phyloP scores from a whole-genome alignment of 257 asterid genomes.

The Petunia secreta region DNA sequence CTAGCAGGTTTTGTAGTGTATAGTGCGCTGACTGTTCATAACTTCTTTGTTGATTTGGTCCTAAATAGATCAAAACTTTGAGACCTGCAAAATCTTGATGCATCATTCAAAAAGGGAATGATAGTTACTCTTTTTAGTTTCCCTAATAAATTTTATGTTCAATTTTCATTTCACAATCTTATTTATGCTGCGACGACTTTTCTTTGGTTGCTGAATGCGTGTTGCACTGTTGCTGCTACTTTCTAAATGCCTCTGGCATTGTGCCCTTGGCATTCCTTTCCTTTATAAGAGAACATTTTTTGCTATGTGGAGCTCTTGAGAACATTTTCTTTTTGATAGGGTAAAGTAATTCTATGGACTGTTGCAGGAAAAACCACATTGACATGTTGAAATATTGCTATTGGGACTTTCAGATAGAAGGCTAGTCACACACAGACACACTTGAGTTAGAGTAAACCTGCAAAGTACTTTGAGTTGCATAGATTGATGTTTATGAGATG shows the following conservation, averaged over 20 bases:
- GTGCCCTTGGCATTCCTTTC: background rate
- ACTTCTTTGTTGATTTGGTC: constrained; percentile 4
- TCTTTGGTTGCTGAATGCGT: constrained; percentile 9
- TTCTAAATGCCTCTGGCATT: background rate
- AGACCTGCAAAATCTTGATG: background rate
- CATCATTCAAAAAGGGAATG: background rate
- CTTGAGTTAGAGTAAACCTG: background rate
- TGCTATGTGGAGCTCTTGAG: background rate
- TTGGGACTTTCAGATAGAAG: background rate
- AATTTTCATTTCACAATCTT: background rate
- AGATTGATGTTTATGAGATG: background rate
- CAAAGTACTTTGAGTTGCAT: constrained; percentile 4
- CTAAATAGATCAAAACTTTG: background rate
- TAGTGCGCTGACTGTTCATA: constrained; percentile 18
- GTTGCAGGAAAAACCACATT: background rate
- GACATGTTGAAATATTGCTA: background rate
- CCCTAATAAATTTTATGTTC: constrained; percentile 12
- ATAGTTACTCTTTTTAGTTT: background rate
- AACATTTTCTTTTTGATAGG: constrained; percentile 4
- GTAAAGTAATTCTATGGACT: background rate
- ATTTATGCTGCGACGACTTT: background rate
- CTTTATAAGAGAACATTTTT: constrained; percentile 1
- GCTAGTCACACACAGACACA: background rate
- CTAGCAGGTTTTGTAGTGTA: constrained; percentile 1
- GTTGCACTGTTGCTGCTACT: background rate